A percentile compares a stretch with the other conserved stretches of the same genome.
Evolutionary conservation across 352 stramenopile genomes (phyloP).

Genomic region (Phytopythium delawarense): DNA sequence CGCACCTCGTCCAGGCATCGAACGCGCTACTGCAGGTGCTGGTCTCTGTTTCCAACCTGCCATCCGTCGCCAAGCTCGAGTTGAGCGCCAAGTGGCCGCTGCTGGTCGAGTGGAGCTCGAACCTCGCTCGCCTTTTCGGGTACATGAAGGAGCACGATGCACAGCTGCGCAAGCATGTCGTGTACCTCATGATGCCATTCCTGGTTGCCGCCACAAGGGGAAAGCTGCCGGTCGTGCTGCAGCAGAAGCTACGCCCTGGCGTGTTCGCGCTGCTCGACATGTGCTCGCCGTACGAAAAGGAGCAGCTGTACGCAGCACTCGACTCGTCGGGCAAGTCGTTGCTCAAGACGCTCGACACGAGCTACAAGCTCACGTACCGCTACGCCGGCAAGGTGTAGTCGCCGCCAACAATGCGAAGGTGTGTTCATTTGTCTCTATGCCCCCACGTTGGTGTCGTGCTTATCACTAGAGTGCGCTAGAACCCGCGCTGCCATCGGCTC

Average conservation of each 20-base stretch:
- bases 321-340: conserved; percentile 81
- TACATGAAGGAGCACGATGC: conserved; percentile 84
- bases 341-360: conserved; percentile 81
- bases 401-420: conserved; percentile 3
- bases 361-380: conserved; percentile 84
- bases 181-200: conserved; percentile 77
- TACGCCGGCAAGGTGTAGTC: conserved; percentile 82
- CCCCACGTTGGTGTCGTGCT: background rate
- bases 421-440: conserved; percentile 10
- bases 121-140: conserved; percentile 78
- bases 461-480: background rate
- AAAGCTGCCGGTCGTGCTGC: conserved; percentile 45
- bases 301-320: conserved; percentile 79
- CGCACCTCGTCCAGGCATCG: conserved; percentile 60
- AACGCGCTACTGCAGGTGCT: conserved; percentile 72
- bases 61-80: background rate
- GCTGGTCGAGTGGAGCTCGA: conserved; percentile 72
- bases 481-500: conserved; percentile 48
- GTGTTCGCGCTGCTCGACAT: conserved; percentile 80
- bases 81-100: conserved; percentile 1
- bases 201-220: conserved; percentile 57
- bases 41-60: conserved; percentile 15
- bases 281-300: conserved; percentile 81
- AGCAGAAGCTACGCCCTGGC: conserved; percentile 67
- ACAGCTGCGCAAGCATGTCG: conserved; percentile 79